Evolutionary conservation across 2,329 filamentous ascomycete genomes (phyloP), one percentile per base, ranked within the genome.

Genomic region (Ploettnerulaceae sp.): DNA sequence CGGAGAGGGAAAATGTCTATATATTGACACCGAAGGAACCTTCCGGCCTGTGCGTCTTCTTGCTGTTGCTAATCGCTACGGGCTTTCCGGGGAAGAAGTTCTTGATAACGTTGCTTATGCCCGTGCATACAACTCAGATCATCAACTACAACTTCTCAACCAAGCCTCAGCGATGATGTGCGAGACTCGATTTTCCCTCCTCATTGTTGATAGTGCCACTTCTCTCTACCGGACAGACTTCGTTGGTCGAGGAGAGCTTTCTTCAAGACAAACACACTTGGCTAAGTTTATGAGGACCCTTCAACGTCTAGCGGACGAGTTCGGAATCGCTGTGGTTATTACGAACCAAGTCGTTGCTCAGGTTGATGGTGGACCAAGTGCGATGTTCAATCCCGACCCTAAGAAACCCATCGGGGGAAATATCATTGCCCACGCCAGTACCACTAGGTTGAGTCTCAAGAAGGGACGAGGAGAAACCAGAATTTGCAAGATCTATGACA

Each of bases 381-480:
- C 91, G 52, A 98, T 98, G 93, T 98, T 95, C 74, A 98, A 98
- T 59, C 93, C 94, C 0, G 94, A 98, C 62, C 93, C 93, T 6
- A 98, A 98, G 77, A 98, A 98, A 68, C 93, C 93, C 0, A 96
- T 98, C 64, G 93, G 93, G 57, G 93, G 93, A 55, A 97, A 98
- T 67, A 98, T 98, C 57, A 97, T 98, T 64, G 93, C 94, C 2
- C 93, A 98, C 66, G 90, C 93, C 42, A 95, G 89, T 63, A 98
- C 93, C 1, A 98, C 93, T 2, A 78, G 93, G 62, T 77, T 98
- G 59, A 96, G 89, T 62, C 67, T 98, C 64, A 96, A 95, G 73
- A 98, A 98, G 68, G 94, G 93, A 1, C 78, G 93, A 45, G 93
- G 79, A 22, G 93, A 98, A 74, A 98, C 93, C 17, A 81, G 93